These are phyloP conservation scores for Aquilaria sinensis DNA, from an alignment of 345 rosid species.

Conservation along the genomic window DNA sequence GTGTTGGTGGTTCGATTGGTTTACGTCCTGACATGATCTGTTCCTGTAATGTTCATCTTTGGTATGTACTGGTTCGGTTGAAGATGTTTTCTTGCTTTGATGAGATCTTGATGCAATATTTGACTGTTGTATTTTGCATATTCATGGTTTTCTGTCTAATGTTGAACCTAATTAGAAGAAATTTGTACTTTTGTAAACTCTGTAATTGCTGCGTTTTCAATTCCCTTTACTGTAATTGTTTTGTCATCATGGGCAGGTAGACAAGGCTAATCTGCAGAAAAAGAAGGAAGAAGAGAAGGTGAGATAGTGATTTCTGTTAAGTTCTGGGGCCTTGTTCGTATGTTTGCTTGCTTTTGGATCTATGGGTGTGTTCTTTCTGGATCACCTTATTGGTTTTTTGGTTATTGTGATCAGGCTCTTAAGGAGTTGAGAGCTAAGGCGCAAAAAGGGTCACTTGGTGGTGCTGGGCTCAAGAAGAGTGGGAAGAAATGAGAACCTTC, in stretches of 20 bases:
- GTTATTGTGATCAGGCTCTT: constrained; percentile 45
- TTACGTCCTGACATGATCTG: too few species aligned
- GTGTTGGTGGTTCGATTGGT: too few species aligned
- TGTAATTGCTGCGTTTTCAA: not conserved
- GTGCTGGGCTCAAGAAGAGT: constrained; percentile 90
- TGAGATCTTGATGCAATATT: too few species aligned
- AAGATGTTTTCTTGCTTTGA: too few species aligned
- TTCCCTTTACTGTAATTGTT: not conserved
- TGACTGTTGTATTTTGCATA: too few species aligned
- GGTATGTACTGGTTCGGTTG: too few species aligned
- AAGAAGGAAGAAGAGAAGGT: constrained; percentile 22
- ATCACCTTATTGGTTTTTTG: not conserved
- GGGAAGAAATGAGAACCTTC: constrained; percentile 66
- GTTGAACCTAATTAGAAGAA: too few species aligned
- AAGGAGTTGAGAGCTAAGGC: constrained; percentile 89
- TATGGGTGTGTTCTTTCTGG: not conserved
- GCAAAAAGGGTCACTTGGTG: constrained; percentile 74
- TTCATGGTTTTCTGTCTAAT: too few species aligned
- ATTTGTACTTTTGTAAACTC: too few species aligned
- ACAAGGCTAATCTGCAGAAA: constrained; percentile 12
- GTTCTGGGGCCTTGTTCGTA: not conserved
- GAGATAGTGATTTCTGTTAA: not conserved
- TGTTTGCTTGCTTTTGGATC: not conserved
- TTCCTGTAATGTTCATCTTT: too few species aligned
- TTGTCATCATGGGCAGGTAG: constrained; percentile 3